Evolutionary conservation across 148 eudicot genomes (phyloP).

Genomic region (Mesembryanthemum crystallinum): DNA sequence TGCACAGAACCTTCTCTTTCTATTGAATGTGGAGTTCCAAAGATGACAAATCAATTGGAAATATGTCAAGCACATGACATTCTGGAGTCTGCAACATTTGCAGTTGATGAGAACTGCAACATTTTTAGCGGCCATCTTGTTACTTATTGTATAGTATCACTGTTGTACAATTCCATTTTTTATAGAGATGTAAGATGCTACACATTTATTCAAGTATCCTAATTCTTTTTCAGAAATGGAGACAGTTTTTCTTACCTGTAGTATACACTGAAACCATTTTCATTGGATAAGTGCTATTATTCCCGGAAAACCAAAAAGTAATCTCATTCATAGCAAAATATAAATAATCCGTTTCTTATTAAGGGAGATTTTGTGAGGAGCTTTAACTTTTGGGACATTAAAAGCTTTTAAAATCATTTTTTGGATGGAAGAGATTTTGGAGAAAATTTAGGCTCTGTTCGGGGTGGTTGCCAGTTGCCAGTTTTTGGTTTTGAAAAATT

Average conservation of each 20-base stretch:
- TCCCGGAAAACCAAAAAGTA: too few species aligned
- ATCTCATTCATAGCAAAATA: too few species aligned
- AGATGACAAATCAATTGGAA: not conserved
- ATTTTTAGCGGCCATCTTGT: slow-evolving; percentile 7
- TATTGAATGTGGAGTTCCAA: not conserved
- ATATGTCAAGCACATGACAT: not conserved
- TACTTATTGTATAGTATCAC: slow-evolving; percentile 25
- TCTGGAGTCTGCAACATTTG: not conserved
- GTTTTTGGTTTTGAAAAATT: too few species aligned
- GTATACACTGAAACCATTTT: not conserved
- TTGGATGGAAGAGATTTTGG: too few species aligned
- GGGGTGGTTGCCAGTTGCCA: too few species aligned
- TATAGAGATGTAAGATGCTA: not conserved
- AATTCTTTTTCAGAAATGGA: slow-evolving; percentile 5
- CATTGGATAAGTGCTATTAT: not conserved
- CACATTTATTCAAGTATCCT: slow-evolving; percentile 13
- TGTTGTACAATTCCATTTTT: slow-evolving; percentile 28
- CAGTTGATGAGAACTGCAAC: slow-evolving; percentile 3
- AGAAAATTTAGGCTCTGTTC: too few species aligned
- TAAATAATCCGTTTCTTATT: too few species aligned
- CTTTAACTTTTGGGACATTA: too few species aligned
- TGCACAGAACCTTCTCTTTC: not conserved
- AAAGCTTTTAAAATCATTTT: too few species aligned
- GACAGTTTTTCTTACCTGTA: not conserved
- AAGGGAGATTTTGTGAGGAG: too few species aligned